Evolutionary conservation across 441 rosid species (phyloP).

Genomic region (Corymbia citriodora): DNA sequence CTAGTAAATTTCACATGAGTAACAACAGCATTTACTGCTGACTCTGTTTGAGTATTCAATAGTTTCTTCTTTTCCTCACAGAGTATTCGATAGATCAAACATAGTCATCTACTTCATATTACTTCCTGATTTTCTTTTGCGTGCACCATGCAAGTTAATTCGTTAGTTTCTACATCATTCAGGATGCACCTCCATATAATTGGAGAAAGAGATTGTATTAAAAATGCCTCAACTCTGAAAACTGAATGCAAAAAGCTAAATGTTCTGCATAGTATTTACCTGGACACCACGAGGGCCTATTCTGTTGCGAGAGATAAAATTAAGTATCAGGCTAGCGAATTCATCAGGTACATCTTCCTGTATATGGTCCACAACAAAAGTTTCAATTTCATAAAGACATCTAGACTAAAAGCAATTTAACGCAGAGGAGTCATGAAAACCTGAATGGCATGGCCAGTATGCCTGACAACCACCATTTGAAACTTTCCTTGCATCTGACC

Average conservation of each 20-base stretch:
- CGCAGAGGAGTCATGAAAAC: constrained; percentile 20
- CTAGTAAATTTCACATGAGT: background rate
- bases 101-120: background rate
- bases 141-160: background rate
- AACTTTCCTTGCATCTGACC: constrained; percentile 99
- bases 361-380: background rate
- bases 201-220: background rate
- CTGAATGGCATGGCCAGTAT: constrained; percentile 98
- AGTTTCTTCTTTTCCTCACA: background rate
- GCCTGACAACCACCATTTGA: constrained; percentile 93
- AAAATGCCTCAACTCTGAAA: background rate
- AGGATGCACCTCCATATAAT: background rate
- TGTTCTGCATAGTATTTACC: constrained; percentile 32
- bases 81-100: background rate
- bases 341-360: constrained; percentile 97
- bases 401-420: background rate
- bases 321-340: constrained; percentile 55
- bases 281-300: constrained; percentile 82
- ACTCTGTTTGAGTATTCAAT: background rate
- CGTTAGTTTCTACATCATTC: background rate
- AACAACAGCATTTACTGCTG: background rate
- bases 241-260: background rate
- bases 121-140: background rate
- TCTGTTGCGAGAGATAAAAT: constrained; percentile 74
- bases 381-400: background rate